Evolutionary conservation across 2,329 filamentous ascomycete species (phyloP), one percentile per base, ranked within the genome.

Genomic region (Lecanicillium sp.): DNA sequence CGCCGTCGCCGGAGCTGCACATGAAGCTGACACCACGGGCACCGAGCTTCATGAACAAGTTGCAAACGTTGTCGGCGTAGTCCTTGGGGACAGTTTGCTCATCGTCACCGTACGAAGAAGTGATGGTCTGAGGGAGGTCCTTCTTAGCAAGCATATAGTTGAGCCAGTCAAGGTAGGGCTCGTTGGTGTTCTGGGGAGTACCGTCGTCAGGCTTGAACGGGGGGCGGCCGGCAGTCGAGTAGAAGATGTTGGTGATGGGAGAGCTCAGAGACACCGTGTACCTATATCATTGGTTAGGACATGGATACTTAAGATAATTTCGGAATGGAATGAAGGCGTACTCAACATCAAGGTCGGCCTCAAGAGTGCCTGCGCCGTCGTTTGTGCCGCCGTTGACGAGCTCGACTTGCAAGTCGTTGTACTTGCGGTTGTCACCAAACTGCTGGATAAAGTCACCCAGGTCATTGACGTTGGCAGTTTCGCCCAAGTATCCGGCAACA

Each of bases 101-200:
- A 23, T 45, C 23, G 19, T 45, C 42, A 19, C 30, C 42, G 33
- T 45, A 45, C 14, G 42, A 45, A 7, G 30, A 37, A n/a, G 19
- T 37, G 10, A 45, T 45, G n/a, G 30, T 36, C 3, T 36, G 21
- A 8, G 42, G 42, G 3, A 36, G n/a, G 42, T 14, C 17, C 5
- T 36, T 19, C 32, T 37, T 21, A 7, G 7, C 9, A 7, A 17
- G 12, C 11, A 45, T 17, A n/a, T 45, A 36, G 20, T 36, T 27
- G 30, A 45, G 42, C 42, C 42, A 45, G 11, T 36, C 42, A 9
- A 45, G 42, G 21, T 45, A 45, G 9, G 42, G 42, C 42, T 45
- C 42, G 33, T 36, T 36, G 33, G 14, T 7, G 33, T 36, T 36
- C 6, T 36, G 24, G 8, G 27, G 17, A 10, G 27, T 36, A n/a